Evolutionary conservation across 148 eudicot genomes (phyloP), one percentile per base, ranked within the genome.

Genomic region (Spergularia bocconei): DNA sequence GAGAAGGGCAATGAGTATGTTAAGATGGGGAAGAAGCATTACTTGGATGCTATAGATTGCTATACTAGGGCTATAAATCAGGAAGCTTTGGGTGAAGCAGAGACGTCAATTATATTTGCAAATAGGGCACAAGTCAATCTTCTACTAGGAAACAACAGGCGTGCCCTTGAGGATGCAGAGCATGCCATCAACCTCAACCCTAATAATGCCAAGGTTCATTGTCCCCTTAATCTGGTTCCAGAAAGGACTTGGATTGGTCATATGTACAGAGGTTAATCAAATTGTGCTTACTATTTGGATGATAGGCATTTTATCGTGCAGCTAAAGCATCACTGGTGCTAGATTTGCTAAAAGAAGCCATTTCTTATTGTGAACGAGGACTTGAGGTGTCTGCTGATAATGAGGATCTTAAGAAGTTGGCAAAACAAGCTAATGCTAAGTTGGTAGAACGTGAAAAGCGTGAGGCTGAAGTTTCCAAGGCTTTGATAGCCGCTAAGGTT

Each of bases 91-190:
- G 78, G 86, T 75, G 90, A 92, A 79, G 67, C 84, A 23, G 99
- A 95, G 63, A 93, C 79, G 59, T 88, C 99, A 3, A 55, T 90
- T 72, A 79, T 92, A 66, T 89, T 71, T 86, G 73, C 99, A 6
- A 95, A 95, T 78, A 86, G 96, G 82, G 97, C 99, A 64, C 99
- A 95, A 84, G 97, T 92, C 13, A 92, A 95, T 85, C 78, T 92
- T 48, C 84, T 89, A 48, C 68, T 95, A 66, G 97, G 96, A 11
- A 95, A 95, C 80, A 82, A 85, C 66, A 87, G 97, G 75, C 93
- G 98, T 52, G 97, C 96, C 58, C 88, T 88, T 20, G 82, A 83
- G 84, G 98, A 95, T 87, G 91, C 93, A 13, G 86, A 95, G 79
- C 93, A 90, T 78, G 93, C 97, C 33, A 85, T 95, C 59, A 89